Evolutionary conservation across 208 protist genomes (phyloP), one percentile per base, ranked within the genome.

Genomic region (Histomonas meleagridis): DNA sequence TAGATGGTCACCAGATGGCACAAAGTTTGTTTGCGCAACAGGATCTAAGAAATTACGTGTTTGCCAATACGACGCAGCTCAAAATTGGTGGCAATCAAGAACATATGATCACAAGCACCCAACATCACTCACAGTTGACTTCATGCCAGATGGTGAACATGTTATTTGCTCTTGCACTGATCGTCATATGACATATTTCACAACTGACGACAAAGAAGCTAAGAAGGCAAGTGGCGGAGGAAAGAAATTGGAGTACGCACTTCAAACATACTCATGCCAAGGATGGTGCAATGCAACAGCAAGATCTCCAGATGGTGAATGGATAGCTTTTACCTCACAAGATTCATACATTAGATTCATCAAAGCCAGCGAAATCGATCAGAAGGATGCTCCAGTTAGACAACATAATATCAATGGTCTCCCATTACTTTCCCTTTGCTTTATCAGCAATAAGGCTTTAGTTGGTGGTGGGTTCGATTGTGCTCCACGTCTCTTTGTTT

Each of bases 1-100:
- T 46, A 90, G 62, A 23, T 93, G 92, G 92, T 92, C 92, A 38
- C 92, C 92, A 55, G 78, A 69, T 28, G 92, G 92, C 5, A 76
- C 94, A 69, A 98, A 97, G 93, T 97, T 98, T 92, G 96, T 96
- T 3, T 96, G 97, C 16, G 95, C 94, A 7, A 95, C 92, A 55
- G 96, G 96, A 65, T 93, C 95, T 35, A 96, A 96, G 53, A 70
- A 93, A 28, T 92, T 97, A 12, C 94, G 94, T 10, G 94, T 97
- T 26, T 98, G 97, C 93, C 95, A 95, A 93, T 98, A 96, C 93
- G 97, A 98, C 91, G 94, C 94, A 76, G 94, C 94, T 4, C 96
- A 97, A 93, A 96, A 98, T 70, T 98, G 96, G 95, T 98, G 97
- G 96, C 95, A 97, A 60, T 94, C 93, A 48, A 96, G 96, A 93